Evolutionary conservation across 2,329 filamentous ascomycete species (phyloP), one percentile per base, ranked within the genome.

Genomic region (Alternaria gansuensis): DNA sequence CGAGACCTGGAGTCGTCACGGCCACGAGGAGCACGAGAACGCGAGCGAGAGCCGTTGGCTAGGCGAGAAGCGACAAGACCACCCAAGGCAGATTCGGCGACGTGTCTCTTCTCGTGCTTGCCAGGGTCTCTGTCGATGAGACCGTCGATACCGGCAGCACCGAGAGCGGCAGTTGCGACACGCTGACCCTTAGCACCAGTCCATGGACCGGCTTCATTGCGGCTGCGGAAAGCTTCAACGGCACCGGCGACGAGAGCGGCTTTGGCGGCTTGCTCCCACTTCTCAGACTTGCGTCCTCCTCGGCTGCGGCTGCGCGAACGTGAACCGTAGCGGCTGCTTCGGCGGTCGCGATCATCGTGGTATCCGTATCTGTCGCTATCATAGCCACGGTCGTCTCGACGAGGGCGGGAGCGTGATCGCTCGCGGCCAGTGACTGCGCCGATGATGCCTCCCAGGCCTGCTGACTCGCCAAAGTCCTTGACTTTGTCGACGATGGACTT

Each of bases 121-220:
- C 89, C 87, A 5, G 88, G 84, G 69, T 93, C 85, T 51, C 82
- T 82, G 66, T 88, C 87, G 56, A 89, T 82, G 40, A 93, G 85
- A 24, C 88, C 89, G 76, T 97, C 92, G 61, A 97, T 90, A 57
- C 92, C 91, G 66, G 91, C 94, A 59, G 94, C 93, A 78, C 92
- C 90, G 28, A 88, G 78, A 34, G 94, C 94, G 46, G 93, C 93
- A 23, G 94, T 97, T 48, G 96, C 85, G 60, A 98, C 87, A 51
- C 94, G 92, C 82, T 93, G 95, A 66, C 93, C 92, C 80, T 97
- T 97, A 63, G 91, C 90, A 36, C 93, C 94, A 64, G 89, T 90
- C 93, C 93, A 97, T 41, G 89, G 87, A 54, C 94, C 94, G 2
- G 92, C 90, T 63, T 95, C 90, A 71, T 94, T 96, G 75, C 93